phyloP scores from a whole-genome alignment of 202 grass and related monocot species.

The Setaria italica region DNA sequence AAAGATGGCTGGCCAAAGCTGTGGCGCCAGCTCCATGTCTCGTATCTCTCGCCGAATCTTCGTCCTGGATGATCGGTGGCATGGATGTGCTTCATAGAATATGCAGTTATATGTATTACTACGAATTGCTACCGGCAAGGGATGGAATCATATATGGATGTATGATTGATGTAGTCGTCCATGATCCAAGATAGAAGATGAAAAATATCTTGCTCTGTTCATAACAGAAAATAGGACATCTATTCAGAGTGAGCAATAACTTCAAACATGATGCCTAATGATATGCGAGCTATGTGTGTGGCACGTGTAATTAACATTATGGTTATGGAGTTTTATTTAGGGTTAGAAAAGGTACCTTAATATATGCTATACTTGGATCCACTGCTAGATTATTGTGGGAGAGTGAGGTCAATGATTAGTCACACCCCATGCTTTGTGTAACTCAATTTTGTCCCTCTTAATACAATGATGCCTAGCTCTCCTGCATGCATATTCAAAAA shows the following conservation, averaged over 20 bases:
- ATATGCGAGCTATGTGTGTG: not conserved
- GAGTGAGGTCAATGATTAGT: constrained; percentile 19
- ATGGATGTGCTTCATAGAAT: not conserved
- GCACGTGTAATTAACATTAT: not conserved
- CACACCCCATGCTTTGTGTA: not conserved
- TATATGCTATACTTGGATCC: too few species aligned
- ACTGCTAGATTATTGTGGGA: not conserved
- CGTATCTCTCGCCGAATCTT: constrained; percentile 39
- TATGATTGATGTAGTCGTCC: not conserved
- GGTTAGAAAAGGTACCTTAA: too few species aligned
- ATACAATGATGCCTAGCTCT: too few species aligned
- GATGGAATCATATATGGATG: not conserved
- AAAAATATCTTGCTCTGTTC: constrained; percentile 10
- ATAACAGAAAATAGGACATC: not conserved
- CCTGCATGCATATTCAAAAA: too few species aligned
- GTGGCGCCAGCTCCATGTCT: constrained; percentile 41
- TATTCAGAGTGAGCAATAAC: not conserved
- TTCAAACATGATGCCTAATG: not conserved
- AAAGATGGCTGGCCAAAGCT: constrained; percentile 42
- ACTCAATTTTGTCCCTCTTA: too few species aligned
- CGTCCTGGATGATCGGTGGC: not conserved
- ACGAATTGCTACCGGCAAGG: not conserved
- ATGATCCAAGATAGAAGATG: not conserved
- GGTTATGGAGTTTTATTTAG: too few species aligned
- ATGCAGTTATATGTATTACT: not conserved